Percentiles rank a stretch among this genome's conserved stretches.
phyloP scores from a whole-genome alignment of 78 protist species.

The Bigelowiella natans region DNA sequence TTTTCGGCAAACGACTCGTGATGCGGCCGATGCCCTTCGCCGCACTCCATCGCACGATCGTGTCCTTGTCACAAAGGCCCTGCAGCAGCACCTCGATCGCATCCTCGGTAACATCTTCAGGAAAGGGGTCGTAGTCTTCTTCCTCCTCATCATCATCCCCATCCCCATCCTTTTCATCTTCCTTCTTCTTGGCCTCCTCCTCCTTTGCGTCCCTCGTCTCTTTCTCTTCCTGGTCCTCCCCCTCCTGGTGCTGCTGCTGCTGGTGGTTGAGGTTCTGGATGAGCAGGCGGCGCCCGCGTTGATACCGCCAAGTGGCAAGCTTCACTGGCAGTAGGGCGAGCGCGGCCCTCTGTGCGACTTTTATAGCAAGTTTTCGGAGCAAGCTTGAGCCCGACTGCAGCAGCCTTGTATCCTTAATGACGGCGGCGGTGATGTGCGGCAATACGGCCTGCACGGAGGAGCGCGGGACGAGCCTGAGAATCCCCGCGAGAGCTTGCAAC shows the following conservation, averaged over 20 bases:
- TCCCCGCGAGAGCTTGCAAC: neutral
- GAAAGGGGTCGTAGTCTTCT: neutral
- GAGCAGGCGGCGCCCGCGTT: neutral
- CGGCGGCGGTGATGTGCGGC: neutral
- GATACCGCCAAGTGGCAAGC: neutral
- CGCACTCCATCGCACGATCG: neutral
- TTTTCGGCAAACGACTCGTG: neutral
- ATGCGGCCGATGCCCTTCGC: constrained; percentile 7
- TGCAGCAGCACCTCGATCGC: neutral
- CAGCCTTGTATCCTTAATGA: neutral
- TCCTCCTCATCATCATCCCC: neutral
- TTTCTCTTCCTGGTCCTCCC: neutral
- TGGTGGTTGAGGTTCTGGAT: neutral
- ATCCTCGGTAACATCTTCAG: neutral
- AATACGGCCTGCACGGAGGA: neutral
- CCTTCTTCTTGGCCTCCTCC: neutral
- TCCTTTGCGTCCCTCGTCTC: neutral
- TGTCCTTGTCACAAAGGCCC: neutral
- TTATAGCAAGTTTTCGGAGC: neutral
- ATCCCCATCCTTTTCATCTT: neutral
- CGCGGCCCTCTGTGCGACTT: neutral
- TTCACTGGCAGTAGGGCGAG: neutral
- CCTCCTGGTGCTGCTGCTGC: neutral
- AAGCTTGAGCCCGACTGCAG: neutral
- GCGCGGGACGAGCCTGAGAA: neutral